These are phyloP conservation scores for Echium plantagineum DNA, from an alignment of 257 asterid species.

Conservation along the genomic window DNA sequence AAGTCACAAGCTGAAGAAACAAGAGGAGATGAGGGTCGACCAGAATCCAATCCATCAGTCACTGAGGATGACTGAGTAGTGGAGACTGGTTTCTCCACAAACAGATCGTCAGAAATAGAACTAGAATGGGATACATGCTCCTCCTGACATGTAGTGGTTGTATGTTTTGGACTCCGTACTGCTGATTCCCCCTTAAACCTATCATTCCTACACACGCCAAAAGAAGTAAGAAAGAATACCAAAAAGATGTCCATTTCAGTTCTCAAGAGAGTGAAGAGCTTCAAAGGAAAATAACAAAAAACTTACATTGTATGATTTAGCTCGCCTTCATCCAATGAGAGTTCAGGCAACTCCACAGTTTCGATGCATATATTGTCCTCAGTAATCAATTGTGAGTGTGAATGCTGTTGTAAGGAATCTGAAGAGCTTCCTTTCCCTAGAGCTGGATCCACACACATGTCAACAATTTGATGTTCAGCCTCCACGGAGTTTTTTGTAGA, in stretches of 20 bases:
- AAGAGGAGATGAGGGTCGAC: conserved; percentile 40
- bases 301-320: conserved; percentile 38
- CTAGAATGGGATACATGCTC: conserved; percentile 24
- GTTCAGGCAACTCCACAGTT: conserved; percentile 18
- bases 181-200: conserved; percentile 26
- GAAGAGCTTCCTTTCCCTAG: conserved; percentile 19
- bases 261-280: background rate
- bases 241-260: conserved; percentile 4
- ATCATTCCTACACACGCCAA: conserved; percentile 26
- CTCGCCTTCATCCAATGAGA: conserved; percentile 22
- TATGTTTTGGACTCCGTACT: conserved; percentile 23
- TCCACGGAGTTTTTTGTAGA: conserved; percentile 23
- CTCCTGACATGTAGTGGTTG: conserved; percentile 14
- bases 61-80: conserved; percentile 43
- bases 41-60: conserved; percentile 27
- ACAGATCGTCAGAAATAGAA: conserved; percentile 27
- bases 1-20: conserved; percentile 37
- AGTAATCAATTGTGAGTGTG: conserved; percentile 9
- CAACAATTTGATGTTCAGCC: conserved; percentile 24
- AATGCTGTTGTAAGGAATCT: conserved; percentile 21
- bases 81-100: conserved; percentile 37
- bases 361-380: conserved; percentile 28
- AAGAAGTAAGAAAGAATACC: conserved; percentile 6
- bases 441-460: conserved; percentile 23
- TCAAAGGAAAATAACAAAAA: background rate